phyloP scores from a whole-genome alignment of 345 rosid species.

The Eucalyptus sp. region DNA sequence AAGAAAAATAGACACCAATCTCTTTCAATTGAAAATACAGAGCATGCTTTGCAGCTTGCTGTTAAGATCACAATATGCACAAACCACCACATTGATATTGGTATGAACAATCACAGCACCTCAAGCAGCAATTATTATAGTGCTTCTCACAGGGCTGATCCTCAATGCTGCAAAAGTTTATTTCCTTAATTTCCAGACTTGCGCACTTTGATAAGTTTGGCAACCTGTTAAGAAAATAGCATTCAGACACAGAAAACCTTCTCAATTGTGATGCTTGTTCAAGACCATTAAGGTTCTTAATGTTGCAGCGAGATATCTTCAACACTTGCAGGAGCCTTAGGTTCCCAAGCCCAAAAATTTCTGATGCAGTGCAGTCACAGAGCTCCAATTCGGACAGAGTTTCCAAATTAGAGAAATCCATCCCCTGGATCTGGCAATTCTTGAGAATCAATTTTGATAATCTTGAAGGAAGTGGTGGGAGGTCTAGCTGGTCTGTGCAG shows the following conservation, averaged over 20 bases:
- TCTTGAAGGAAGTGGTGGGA: background rate
- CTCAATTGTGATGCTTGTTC: background rate
- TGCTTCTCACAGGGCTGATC: background rate
- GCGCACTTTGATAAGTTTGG: background rate
- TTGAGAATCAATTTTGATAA: background rate
- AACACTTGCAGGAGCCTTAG: background rate
- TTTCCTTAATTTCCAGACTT: background rate
- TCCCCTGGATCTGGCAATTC: background rate
- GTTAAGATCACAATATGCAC: background rate
- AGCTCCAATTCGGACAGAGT: background rate
- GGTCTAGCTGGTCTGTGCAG: background rate
- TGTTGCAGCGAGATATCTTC: background rate
- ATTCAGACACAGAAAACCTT: background rate
- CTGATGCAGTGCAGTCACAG: background rate
- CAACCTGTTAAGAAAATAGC: background rate
- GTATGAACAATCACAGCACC: background rate
- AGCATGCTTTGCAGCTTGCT: background rate
- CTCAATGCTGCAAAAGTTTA: background rate
- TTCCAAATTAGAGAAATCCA: background rate
- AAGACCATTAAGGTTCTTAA: background rate
- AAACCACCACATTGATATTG: background rate
- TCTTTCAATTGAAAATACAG: background rate
- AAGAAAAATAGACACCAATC: background rate
- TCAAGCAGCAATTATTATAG: background rate
- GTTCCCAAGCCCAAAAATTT: background rate